Base-by-base conservation (phyloP, 1,284 basidiomycete genomes). In the Cutaneotrichosporon sp. region DNA sequence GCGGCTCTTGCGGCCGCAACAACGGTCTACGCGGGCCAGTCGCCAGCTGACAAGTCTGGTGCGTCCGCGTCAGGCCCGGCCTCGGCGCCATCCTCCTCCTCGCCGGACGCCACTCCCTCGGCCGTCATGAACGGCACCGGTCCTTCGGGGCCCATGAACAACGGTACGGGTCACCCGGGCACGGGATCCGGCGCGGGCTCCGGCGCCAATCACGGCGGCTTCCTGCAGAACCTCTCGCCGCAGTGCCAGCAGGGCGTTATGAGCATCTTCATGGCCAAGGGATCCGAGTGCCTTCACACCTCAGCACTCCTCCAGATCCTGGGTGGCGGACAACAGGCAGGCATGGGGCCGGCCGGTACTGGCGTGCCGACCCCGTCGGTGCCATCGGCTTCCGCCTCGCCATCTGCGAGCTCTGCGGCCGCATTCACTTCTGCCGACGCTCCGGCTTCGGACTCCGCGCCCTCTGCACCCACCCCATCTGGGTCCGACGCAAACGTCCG, bases 1-100 rank as follows among this genome's bases (percentile, higher is more conserved):
- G 57, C 57, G 18, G 32, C 57, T 18, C 57, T 58, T 8, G 46
- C 47, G 22, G 22, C 40, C 47, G 56, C 31, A 22, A 50, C 57
- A 7, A 22, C 57, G 9, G 57, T 26, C 30, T 46, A 34, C 16
- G 56, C 56, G 40, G 22, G 42, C 14, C 31, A 36, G 31, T 11
- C 14, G 9, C 14, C 40, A 42, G 11, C 52, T 36, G 32, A 31
- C 52, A 14, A 14, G 7, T 11, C 32, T 14, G 30, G 50, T 26
- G 22, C 50, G 8, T 18, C 42, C 16, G 40, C 40, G 10, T 8
- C 18, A n/a, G 7, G 42, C 42, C 18, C 42, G 10, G 40, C 16
- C 13, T 26, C 50, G 10, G 26, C 50, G 50, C 50, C 50, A 11
- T 50, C 49, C 5, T 8, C 32, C 13, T 46, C 56, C 22, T 18